These are phyloP conservation scores for Rhodotorula glutinis DNA, from an alignment of 1,284 basidiomycete species.

Conservation along the genomic window DNA sequence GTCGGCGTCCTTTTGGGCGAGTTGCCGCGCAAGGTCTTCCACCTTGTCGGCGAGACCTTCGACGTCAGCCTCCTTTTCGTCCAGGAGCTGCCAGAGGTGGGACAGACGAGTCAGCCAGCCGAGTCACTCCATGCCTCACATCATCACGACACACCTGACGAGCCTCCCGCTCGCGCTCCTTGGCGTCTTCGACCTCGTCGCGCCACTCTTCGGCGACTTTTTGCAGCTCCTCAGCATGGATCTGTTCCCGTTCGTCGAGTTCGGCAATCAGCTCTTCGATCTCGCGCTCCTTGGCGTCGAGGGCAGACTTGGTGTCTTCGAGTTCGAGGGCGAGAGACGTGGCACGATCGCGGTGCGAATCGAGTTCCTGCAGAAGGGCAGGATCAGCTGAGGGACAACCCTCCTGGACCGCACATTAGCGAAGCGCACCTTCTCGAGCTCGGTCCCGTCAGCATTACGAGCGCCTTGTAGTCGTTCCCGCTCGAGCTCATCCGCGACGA, in stretches of 20 bases:
- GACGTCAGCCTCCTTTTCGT: constrained; percentile 64
- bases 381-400: background rate
- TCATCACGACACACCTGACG: constrained; percentile 59
- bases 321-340: constrained; percentile 74
- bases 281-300: constrained; percentile 77
- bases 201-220: constrained; percentile 72
- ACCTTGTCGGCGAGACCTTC: constrained; percentile 67
- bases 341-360: constrained; percentile 67
- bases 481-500: constrained; percentile 49
- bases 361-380: constrained; percentile 54
- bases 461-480: constrained; percentile 5
- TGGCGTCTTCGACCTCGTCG: constrained; percentile 68
- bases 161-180: constrained; percentile 66
- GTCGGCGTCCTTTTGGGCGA: constrained; percentile 69
- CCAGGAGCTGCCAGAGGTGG: constrained; percentile 49
- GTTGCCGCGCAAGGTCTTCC: constrained; percentile 67
- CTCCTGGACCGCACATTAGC: no score
- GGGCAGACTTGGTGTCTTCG: constrained; percentile 68
- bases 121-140: background rate
- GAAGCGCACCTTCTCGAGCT: constrained; percentile 48
- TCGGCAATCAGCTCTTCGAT: constrained; percentile 68
- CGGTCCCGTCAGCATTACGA: constrained; percentile 35
- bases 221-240: constrained; percentile 62
- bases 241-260: constrained; percentile 63
- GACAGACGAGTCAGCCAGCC: background rate